Percentiles rank a stretch among this genome's conserved stretches.
phyloP scores from a whole-genome alignment of 2,329 filamentous ascomycete species.

The Hymenoscyphus occultus region DNA sequence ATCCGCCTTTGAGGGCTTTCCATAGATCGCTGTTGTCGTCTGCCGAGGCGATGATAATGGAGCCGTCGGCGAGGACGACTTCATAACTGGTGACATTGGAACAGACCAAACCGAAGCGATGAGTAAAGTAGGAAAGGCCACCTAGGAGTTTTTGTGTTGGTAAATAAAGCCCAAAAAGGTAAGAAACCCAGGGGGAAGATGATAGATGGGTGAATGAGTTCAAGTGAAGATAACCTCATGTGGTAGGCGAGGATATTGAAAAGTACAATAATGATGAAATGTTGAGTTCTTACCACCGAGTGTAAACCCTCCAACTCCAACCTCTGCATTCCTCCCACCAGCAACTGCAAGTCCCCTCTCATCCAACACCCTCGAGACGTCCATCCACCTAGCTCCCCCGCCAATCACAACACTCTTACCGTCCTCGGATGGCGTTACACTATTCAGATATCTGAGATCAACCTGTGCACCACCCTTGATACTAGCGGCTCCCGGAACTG shows the following conservation, averaged over 20 bases:
- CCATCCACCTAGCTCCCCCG: conserved; percentile 12
- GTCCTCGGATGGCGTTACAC: conserved; percentile 19
- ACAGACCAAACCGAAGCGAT: conserved; percentile 16
- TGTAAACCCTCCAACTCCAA: conserved; percentile 16
- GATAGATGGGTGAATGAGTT: background rate
- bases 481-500: conserved; percentile 46
- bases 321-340: conserved; percentile 12
- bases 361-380: conserved; percentile 10
- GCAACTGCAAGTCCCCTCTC: conserved; percentile 9
- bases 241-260: background rate
- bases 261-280: background rate
- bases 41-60: conserved; percentile 13
- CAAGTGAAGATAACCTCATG: background rate
- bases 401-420: conserved; percentile 26
- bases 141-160: background rate
- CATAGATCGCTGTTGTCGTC: conserved; percentile 18
- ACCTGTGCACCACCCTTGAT: conserved; percentile 49
- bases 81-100: conserved; percentile 38
- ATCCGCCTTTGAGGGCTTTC: conserved; percentile 19
- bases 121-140: conserved; percentile 19
- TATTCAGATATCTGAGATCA: conserved; percentile 38
- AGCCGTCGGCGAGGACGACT: conserved; percentile 38
- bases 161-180: background rate
- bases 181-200: background rate
- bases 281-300: conserved; percentile 13